Conservation (phyloP, 805 yeast species). For the Groenewaldozyma salmanticensis region DNA sequence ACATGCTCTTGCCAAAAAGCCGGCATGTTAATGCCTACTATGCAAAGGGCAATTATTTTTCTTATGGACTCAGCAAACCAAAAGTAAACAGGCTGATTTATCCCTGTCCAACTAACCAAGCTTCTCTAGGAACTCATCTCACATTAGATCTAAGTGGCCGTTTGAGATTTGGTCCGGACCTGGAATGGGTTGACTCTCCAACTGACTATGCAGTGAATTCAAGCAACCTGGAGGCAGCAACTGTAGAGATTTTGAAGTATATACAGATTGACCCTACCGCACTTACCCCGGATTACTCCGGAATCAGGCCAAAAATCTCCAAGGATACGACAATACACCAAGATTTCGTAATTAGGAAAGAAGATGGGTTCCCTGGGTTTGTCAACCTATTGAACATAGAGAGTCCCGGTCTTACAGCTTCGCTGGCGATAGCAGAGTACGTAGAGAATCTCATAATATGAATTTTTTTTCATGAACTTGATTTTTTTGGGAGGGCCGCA, state of each 20-base stretch:
- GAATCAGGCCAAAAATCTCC: constrained; percentile 71
- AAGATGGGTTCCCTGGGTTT: constrained; percentile 66
- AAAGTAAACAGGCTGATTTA: constrained; percentile 52
- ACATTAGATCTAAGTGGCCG: constrained; percentile 77
- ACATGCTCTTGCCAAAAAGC: constrained; percentile 54
- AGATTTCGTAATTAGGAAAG: constrained; percentile 67
- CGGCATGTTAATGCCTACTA: constrained; percentile 50
- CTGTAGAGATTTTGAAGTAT: constrained; percentile 48
- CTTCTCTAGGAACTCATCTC: constrained; percentile 82
- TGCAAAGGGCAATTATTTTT: constrained; percentile 80
- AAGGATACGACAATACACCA: constrained; percentile 40
- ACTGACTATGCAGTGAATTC: constrained; percentile 23
- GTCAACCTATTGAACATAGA: constrained; percentile 76
- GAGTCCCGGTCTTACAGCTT: constrained; percentile 80
- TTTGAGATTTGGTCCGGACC: constrained; percentile 78
- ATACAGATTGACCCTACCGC: constrained; percentile 48
- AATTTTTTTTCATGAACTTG: background rate
- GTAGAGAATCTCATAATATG: constrained; percentile 30
- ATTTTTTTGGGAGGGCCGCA: constrained; percentile 44
- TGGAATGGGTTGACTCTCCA: constrained; percentile 57
- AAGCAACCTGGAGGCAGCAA: constrained; percentile 44
- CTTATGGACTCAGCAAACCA: constrained; percentile 41
- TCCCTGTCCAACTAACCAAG: constrained; percentile 65
- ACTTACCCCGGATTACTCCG: constrained; percentile 61
- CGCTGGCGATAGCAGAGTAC: constrained; percentile 74